Evolutionary conservation across 306 rosid genomes (phyloP).

Genomic region (Calophaca sinica): DNA sequence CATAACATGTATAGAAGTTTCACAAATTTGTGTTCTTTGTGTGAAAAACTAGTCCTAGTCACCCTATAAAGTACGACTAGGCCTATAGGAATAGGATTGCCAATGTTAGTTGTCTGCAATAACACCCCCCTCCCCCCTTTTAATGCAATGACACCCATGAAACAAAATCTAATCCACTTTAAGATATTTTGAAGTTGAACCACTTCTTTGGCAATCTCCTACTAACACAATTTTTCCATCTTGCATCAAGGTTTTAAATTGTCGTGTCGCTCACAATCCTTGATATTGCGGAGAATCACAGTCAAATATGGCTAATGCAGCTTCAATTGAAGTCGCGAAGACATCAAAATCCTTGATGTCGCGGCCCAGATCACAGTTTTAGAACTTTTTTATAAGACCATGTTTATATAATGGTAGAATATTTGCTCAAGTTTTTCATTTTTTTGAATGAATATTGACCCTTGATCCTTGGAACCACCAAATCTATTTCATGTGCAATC

Average conservation of each 20-base stretch:
- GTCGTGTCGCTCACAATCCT: too few relatives aligned
- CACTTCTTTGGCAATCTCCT: background rate
- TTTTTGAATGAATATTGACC: slow-evolving; percentile 29
- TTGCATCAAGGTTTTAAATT: background rate
- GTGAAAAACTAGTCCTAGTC: slow-evolving; percentile 42
- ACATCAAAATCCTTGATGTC: too few relatives aligned
- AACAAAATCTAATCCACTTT: slow-evolving; percentile 24
- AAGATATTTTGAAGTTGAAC: slow-evolving; percentile 24
- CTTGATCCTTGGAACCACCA: slow-evolving; percentile 39
- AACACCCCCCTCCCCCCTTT: slow-evolving; percentile 19
- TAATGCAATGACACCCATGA: slow-evolving; percentile 36
- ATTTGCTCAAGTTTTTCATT: slow-evolving; percentile 24
- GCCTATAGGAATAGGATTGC: slow-evolving; percentile 40
- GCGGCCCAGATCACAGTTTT: too few relatives aligned
- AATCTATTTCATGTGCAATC: slow-evolving; percentile 52
- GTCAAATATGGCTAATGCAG: too few relatives aligned
- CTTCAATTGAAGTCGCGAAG: too few relatives aligned
- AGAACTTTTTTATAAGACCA: too few relatives aligned
- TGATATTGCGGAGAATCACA: too few relatives aligned
- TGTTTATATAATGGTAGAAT: background rate
- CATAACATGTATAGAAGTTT: slow-evolving; percentile 39
- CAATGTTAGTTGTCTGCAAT: slow-evolving; percentile 46
- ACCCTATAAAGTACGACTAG: slow-evolving; percentile 34
- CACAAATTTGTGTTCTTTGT: slow-evolving; percentile 46
- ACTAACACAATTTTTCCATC: slow-evolving; percentile 13